Percentiles rank a stretch among this genome's conserved stretches.
Conservation (phyloP, 2,329 filamentous ascomycete genomes). For the Pseudogymnoascus pannorum region DNA sequence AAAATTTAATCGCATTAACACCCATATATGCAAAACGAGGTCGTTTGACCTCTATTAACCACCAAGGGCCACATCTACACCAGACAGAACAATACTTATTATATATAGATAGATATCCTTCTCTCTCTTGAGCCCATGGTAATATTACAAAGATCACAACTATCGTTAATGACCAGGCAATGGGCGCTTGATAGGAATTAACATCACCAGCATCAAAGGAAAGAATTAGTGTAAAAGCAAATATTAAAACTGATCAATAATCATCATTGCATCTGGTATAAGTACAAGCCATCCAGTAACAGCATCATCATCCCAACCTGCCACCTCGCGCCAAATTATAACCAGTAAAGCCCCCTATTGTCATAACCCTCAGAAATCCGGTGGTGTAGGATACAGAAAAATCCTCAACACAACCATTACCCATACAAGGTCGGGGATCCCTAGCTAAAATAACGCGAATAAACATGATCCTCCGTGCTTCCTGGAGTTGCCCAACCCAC, state of each 20-base stretch:
- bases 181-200: not conserved
- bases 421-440: constrained; percentile 8
- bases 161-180: not conserved
- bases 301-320: constrained; percentile 9
- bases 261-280: constrained; percentile 11
- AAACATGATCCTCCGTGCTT: constrained; percentile 8
- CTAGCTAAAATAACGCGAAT: constrained; percentile 8
- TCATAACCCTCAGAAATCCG: constrained; percentile 9
- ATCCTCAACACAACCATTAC: constrained; percentile 9
- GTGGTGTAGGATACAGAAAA: not conserved
- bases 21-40: not conserved
- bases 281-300: constrained; percentile 10
- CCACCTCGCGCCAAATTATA: constrained; percentile 11
- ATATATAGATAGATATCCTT: not conserved
- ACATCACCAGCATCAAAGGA: not conserved
- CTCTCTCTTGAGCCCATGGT: not conserved
- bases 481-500: constrained; percentile 6
- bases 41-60: not conserved
- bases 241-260: constrained; percentile 8
- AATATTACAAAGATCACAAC: not conserved
- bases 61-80: not conserved
- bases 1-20: not conserved
- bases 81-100: not conserved
- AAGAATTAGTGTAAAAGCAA: not conserved
- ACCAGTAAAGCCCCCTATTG: constrained; percentile 8